Conservation (phyloP, 495 filamentous ascomycete genomes). For the Podospora comata region DNA sequence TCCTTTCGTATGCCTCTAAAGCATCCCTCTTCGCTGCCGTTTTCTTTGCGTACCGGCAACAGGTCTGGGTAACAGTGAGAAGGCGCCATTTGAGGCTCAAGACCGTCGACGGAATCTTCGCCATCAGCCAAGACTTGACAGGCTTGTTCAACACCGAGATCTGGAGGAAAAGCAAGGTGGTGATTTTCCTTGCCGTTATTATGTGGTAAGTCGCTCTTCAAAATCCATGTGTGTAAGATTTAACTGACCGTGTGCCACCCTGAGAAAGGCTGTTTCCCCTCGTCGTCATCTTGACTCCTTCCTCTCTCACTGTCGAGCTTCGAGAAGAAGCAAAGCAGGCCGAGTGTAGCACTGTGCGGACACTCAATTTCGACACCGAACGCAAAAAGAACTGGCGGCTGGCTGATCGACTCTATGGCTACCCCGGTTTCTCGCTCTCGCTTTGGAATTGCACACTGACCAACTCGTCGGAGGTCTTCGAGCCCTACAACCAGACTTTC, state of each 20-base stretch:
- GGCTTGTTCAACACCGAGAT: slow-evolving; percentile 35
- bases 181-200: slow-evolving; percentile 31
- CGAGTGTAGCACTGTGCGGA: slow-evolving; percentile 24
- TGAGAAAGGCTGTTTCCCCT: slow-evolving; percentile 28
- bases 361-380: slow-evolving; percentile 32
- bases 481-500: slow-evolving; percentile 28
- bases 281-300: slow-evolving; percentile 29
- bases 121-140: slow-evolving; percentile 32
- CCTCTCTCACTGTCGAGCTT: slow-evolving; percentile 29
- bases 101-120: slow-evolving; percentile 37
- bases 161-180: slow-evolving; percentile 31
- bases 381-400: slow-evolving; percentile 29
- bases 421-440: slow-evolving; percentile 21
- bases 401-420: slow-evolving; percentile 17
- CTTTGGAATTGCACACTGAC: slow-evolving; percentile 27
- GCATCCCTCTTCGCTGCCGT: slow-evolving; percentile 27
- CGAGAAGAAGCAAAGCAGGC: slow-evolving; percentile 10
- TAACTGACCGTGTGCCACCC: not conserved
- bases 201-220: slow-evolving; percentile 25
- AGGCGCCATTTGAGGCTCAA: slow-evolving; percentile 23
- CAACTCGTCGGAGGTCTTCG: slow-evolving; percentile 8
- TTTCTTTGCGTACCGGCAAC: slow-evolving; percentile 32
- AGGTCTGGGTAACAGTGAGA: slow-evolving; percentile 31
- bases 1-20: slow-evolving; percentile 30
- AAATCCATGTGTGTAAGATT: not conserved